phyloP scores from a whole-genome alignment of 1,139 yeast species.

The Scheffersomyces cryptocercus region DNA sequence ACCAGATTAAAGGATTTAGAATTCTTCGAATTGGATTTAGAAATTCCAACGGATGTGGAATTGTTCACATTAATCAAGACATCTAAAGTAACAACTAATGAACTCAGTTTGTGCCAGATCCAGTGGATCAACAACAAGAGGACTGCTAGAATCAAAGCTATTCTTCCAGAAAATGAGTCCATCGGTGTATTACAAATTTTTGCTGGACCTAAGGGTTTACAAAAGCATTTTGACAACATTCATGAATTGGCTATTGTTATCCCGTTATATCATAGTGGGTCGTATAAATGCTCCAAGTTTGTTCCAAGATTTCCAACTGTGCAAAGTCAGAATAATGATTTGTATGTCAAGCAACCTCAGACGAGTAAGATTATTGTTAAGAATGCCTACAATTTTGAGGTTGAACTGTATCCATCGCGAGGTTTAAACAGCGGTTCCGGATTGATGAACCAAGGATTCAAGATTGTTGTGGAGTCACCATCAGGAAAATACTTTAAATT shows the following conservation, averaged over 20 bases:
- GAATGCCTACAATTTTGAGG: constrained; percentile 62
- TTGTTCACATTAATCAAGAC: constrained; percentile 56
- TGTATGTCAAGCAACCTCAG: constrained; percentile 86
- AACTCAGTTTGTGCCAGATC: constrained; percentile 70
- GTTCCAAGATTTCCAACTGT: constrained; percentile 74
- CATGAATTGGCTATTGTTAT: constrained; percentile 76
- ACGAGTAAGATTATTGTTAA: constrained; percentile 58
- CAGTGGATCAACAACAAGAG: constrained; percentile 69
- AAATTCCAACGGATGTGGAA: constrained; percentile 70
- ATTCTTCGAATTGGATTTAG: constrained; percentile 73
- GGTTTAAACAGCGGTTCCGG: constrained; percentile 46
- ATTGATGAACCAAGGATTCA: constrained; percentile 44
- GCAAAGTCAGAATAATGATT: constrained; percentile 67
- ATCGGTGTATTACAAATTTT: constrained; percentile 77
- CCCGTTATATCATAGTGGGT: constrained; percentile 77
- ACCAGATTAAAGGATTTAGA: constrained; percentile 75
- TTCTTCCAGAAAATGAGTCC: constrained; percentile 65
- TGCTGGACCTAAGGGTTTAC: constrained; percentile 67
- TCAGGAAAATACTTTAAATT: constrained; percentile 75
- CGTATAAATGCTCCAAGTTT: constrained; percentile 55
- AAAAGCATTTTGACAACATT: constrained; percentile 57
- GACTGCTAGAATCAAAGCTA: constrained; percentile 75
- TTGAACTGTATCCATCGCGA: constrained; percentile 63
- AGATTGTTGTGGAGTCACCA: constrained; percentile 78
- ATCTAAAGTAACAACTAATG: constrained; percentile 51